These are phyloP conservation scores for Canna indica DNA, from an alignment of 176 grass and related monocot species.

Conservation along the genomic window DNA sequence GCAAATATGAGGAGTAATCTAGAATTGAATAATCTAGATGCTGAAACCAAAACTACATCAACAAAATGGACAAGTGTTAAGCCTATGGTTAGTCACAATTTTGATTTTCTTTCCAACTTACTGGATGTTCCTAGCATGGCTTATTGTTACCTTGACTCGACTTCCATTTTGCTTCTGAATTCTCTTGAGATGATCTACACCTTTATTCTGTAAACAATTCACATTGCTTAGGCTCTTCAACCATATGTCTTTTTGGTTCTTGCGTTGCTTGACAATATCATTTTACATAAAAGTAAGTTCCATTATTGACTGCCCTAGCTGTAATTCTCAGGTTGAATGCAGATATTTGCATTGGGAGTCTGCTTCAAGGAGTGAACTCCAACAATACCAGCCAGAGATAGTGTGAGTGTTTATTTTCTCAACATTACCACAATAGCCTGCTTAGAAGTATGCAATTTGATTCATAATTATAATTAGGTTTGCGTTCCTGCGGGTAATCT, in stretches of 20 bases:
- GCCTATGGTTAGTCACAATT: slow-evolving; percentile 1
- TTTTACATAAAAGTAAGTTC: background rate
- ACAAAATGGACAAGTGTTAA: background rate
- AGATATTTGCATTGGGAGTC: slow-evolving; percentile 88
- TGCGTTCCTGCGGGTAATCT: too few relatives aligned
- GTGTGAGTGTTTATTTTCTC: slow-evolving; percentile 37
- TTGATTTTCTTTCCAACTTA: background rate
- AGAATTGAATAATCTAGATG: slow-evolving; percentile 45
- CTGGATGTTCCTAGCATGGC: background rate
- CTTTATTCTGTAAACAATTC: background rate
- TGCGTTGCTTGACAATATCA: background rate
- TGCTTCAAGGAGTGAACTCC: slow-evolving; percentile 43
- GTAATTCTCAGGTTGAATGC: slow-evolving; percentile 52
- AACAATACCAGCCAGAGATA: slow-evolving; percentile 39
- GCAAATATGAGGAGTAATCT: slow-evolving; percentile 74
- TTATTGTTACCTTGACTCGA: background rate
- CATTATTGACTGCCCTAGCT: background rate
- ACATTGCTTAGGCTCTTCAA: background rate
- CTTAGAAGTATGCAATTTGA: too few relatives aligned
- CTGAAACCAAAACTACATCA: background rate
- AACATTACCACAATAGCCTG: background rate
- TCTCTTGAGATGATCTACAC: background rate
- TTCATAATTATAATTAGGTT: background rate
- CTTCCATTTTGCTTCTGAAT: background rate
- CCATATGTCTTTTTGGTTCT: background rate